These are phyloP conservation scores for Mycena citricolor DNA, from an alignment of 1,284 basidiomycete species.

Conservation along the genomic window DNA sequence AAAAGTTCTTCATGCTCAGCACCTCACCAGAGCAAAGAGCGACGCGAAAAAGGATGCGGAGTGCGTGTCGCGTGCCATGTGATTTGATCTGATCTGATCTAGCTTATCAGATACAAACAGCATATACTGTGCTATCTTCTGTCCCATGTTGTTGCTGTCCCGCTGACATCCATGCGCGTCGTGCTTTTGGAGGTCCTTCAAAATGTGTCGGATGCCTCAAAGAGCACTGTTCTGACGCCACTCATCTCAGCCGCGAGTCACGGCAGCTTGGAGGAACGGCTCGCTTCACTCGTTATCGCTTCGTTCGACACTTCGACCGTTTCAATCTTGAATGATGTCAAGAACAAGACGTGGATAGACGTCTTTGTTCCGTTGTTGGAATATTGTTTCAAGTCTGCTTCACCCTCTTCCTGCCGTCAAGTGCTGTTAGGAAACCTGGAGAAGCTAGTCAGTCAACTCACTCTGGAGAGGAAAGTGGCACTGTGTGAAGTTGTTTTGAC, in stretches of 20 bases:
- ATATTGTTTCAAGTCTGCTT: conserved; percentile 48
- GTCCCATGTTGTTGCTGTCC: conserved; percentile 77
- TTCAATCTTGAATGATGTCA: conserved; percentile 45
- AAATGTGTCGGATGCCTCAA: conserved; percentile 62
- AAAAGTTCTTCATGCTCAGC: conserved; percentile 60
- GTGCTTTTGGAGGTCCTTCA: conserved; percentile 61
- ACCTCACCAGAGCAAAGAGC: conserved; percentile 45
- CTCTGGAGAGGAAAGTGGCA: conserved; percentile 51
- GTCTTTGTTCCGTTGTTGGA: conserved; percentile 46
- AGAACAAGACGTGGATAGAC: conserved; percentile 48
- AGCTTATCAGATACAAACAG: conserved; percentile 62
- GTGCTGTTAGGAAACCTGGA: conserved; percentile 46
- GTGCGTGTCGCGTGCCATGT: conserved; percentile 39
- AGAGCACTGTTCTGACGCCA: conserved; percentile 65
- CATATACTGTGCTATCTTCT: conserved; percentile 77
- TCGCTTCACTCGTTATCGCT: conserved; percentile 51
- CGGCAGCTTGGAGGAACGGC: conserved; percentile 37
- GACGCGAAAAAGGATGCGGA: conserved; percentile 66
- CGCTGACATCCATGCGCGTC: conserved; percentile 49
- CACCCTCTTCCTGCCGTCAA: conserved; percentile 34
- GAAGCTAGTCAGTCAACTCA: conserved; percentile 44
- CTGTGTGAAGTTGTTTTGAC: conserved; percentile 56
- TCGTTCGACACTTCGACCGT: conserved; percentile 54
- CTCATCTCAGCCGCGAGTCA: conserved; percentile 50
- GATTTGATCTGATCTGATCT: conserved; percentile 11